phyloP scores from a whole-genome alignment of 2,329 filamentous ascomycete species.

The Westerdykella ornata region DNA sequence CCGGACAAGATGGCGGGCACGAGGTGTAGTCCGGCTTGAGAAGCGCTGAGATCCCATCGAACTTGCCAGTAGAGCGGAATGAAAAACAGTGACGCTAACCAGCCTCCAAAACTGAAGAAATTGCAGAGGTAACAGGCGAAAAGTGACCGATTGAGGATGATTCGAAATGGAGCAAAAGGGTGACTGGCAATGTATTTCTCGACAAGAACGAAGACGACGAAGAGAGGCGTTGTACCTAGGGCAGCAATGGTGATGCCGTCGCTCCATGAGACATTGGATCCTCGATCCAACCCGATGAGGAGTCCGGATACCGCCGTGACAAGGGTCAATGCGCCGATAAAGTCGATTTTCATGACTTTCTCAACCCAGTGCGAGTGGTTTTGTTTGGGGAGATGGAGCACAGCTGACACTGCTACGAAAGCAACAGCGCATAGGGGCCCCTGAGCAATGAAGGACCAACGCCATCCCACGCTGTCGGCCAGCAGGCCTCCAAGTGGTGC shows the following conservation, averaged over 20 bases:
- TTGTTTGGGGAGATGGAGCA: constrained; percentile 54
- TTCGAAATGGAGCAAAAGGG: constrained; percentile 67
- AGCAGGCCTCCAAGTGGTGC: constrained; percentile 64
- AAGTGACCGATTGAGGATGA: constrained; percentile 62
- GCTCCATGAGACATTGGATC: constrained; percentile 65
- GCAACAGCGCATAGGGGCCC: constrained; percentile 62
- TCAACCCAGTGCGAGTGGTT: constrained; percentile 57
- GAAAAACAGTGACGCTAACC: constrained; percentile 60
- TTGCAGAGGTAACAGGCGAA: constrained; percentile 64
- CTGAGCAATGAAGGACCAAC: constrained; percentile 69
- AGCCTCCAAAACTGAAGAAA: constrained; percentile 62
- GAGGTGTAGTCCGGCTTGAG: constrained; percentile 57
- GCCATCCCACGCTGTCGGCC: constrained; percentile 68
- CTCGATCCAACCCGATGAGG: constrained; percentile 64
- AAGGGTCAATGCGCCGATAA: constrained; percentile 62
- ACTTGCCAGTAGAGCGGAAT: constrained; percentile 74
- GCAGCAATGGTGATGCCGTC: constrained; percentile 52
- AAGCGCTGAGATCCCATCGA: constrained; percentile 57
- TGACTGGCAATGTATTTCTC: constrained; percentile 62
- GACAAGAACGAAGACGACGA: constrained; percentile 60
- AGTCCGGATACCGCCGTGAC: constrained; percentile 59
- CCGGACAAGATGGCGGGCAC: constrained; percentile 58
- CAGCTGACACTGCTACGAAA: constrained; percentile 56
- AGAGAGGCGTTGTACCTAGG: constrained; percentile 53
- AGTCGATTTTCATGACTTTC: constrained; percentile 65